Conservation (phyloP, 164 flowering plant species). For the Malania oleifera region DNA sequence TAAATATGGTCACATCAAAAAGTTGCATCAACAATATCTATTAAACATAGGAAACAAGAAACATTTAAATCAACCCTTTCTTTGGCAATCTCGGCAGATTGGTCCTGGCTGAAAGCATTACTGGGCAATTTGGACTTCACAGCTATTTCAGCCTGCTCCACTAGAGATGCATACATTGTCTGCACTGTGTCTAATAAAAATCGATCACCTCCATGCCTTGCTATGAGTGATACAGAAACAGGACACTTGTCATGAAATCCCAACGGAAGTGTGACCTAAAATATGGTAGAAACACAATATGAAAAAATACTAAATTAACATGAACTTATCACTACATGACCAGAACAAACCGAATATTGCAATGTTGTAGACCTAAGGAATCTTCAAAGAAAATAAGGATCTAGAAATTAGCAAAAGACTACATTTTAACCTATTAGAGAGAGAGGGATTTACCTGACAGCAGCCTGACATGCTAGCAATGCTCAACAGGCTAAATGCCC, state of each 20-base stretch:
- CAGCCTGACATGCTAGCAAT: slow-evolving; percentile 91
- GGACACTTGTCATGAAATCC: slow-evolving; percentile 80
- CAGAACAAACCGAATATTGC: not conserved
- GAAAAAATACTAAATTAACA: not conserved
- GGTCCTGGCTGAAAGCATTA: slow-evolving; percentile 46
- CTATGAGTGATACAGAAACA: slow-evolving; percentile 79
- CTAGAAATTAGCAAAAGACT: too few species aligned
- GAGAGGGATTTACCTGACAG: slow-evolving; percentile 64
- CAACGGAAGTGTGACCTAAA: slow-evolving; percentile 77
- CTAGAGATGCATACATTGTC: slow-evolving; percentile 58
- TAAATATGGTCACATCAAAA: too few species aligned
- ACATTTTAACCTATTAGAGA: not conserved
- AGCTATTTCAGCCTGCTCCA: slow-evolving; percentile 54
- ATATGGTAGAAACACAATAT: not conserved
- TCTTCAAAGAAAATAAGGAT: too few species aligned
- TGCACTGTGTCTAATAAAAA: slow-evolving; percentile 77
- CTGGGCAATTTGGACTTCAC: slow-evolving; percentile 39
- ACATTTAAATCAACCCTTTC: slow-evolving; percentile 55
- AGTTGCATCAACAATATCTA: too few species aligned
- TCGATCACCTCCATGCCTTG: slow-evolving; percentile 85
- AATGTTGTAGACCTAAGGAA: not conserved
- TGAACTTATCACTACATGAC: not conserved
- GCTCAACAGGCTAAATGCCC: slow-evolving; percentile 43
- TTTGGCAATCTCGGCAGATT: slow-evolving; percentile 82
- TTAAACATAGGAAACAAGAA: not conserved